Base-by-base conservation (phyloP, 495 filamentous ascomycete genomes). In the Annulohypoxylon maeteangense region DNA sequence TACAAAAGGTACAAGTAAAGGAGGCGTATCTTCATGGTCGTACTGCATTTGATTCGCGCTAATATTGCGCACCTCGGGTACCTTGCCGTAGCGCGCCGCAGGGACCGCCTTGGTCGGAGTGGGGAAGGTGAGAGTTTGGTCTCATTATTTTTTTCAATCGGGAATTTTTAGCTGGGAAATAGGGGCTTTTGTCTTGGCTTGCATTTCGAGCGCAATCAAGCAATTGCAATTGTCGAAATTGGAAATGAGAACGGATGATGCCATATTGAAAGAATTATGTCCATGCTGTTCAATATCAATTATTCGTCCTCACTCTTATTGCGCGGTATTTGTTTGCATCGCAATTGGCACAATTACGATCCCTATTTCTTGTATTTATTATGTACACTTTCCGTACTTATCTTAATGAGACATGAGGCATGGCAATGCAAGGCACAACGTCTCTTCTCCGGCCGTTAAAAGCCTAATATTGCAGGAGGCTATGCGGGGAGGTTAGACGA, bases 1-100 rank as follows among this genome's bases (percentile, higher is more conserved):
- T 40, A 40, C 36, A 40, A 40, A 44, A 51, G 12, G 25, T 31
- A 51, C 47, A 51, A 18, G 7, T 51, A 20, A 20, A 27, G 47
- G 47, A 51, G 47, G 47, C 23, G 47, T 51, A 51, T 51, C 36
- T 44, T 44, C 55, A 53, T 34, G 70, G 70, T 72, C 14, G 70
- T 65, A 72, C 70, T 53, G 70, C 70, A 65, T 72, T 47, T 65
- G 65, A 65, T 72, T 47, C 70, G 65, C 70, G 70, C 70, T 68
- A 72, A 68, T 62, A 72, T 72, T 68, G 70, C 65, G 65, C 65
- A 68, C 70, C 40, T 72, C 70, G 70, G 70, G 70, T 72, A 72
- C 70, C 70, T 72, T 72, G 65, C 70, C 70, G 70, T 72, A 72
- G 70, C 60, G 70, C 65, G 55, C 54, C 60, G 65, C 65, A 68